Evolutionary conservation across 2,329 filamentous ascomycete species (phyloP).

Genomic region (Tolypocladium sp.): DNA sequence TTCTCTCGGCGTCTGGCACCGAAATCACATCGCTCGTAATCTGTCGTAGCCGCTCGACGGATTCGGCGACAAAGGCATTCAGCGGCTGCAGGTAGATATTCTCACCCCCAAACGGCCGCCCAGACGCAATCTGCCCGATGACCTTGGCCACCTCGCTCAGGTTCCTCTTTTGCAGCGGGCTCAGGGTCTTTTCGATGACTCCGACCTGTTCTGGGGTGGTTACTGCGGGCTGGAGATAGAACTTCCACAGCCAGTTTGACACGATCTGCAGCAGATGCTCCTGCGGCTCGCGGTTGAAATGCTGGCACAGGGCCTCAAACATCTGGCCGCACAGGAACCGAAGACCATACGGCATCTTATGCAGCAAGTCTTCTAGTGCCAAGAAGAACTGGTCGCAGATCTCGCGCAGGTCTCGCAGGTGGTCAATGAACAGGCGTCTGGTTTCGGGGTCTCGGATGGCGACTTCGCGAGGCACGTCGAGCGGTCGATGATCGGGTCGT

Average conservation of each 20-base stretch:
- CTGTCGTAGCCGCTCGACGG: slow-evolving; percentile 67
- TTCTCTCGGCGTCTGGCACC: slow-evolving; percentile 77
- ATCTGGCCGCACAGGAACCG: slow-evolving; percentile 82
- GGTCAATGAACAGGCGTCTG: slow-evolving; percentile 83
- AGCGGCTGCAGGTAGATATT: slow-evolving; percentile 94
- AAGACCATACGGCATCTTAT: slow-evolving; percentile 86
- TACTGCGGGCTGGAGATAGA: slow-evolving; percentile 84
- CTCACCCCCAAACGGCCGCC: slow-evolving; percentile 82
- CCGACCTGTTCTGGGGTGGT: slow-evolving; percentile 87
- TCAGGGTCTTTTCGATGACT: slow-evolving; percentile 80
- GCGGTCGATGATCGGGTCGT: slow-evolving; percentile 66
- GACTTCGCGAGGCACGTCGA: slow-evolving; percentile 81
- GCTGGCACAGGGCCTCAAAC: slow-evolving; percentile 66
- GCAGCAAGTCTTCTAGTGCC: slow-evolving; percentile 71
- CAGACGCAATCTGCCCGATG: slow-evolving; percentile 78
- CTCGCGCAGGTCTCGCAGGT: slow-evolving; percentile 86
- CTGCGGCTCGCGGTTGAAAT: slow-evolving; percentile 72
- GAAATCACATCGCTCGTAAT: slow-evolving; percentile 73
- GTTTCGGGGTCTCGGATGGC: slow-evolving; percentile 96
- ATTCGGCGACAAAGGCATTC: slow-evolving; percentile 83
- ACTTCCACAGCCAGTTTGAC: slow-evolving; percentile 87
- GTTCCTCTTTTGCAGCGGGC: slow-evolving; percentile 88
- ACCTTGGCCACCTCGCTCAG: slow-evolving; percentile 86
- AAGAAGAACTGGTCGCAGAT: slow-evolving; percentile 87
- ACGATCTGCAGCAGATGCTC: slow-evolving; percentile 74